phyloP scores from a whole-genome alignment of 257 asterid species.

The Petrea volubilis region DNA sequence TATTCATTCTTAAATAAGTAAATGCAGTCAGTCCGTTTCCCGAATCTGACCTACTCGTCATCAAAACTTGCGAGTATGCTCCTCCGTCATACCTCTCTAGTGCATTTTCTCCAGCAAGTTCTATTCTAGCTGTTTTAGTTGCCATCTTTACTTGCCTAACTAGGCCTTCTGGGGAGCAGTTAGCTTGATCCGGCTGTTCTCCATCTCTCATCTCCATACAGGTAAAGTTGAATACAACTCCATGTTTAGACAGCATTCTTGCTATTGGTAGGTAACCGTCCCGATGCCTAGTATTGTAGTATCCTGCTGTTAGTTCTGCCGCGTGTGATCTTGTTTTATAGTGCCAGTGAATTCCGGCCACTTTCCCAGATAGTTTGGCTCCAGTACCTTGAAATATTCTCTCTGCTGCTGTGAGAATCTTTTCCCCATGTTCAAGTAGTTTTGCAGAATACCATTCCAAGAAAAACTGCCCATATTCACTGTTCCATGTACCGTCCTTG shows the following conservation, averaged over 20 bases:
- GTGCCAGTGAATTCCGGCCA: conserved; percentile 96
- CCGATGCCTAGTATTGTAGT: conserved; percentile 71
- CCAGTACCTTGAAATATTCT: conserved; percentile 69
- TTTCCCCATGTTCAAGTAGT: conserved; percentile 84
- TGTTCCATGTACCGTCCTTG: conserved; percentile 80
- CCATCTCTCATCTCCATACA: conserved; percentile 94
- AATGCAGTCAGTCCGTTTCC: conserved; percentile 75
- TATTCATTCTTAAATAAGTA: conserved; percentile 83
- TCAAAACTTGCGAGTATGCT: conserved; percentile 70
- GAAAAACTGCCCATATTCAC: conserved; percentile 82
- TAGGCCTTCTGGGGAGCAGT: conserved; percentile 88
- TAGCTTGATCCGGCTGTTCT: conserved; percentile 76
- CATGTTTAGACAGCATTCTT: conserved; percentile 67
- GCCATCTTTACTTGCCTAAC: conserved; percentile 86
- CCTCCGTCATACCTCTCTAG: conserved; percentile 78
- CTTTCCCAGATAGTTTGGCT: conserved; percentile 80
- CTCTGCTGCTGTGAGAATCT: conserved; percentile 65
- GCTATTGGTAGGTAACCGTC: conserved; percentile 91
- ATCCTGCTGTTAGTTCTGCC: conserved; percentile 87
- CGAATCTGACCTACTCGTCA: conserved; percentile 66
- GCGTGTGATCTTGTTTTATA: conserved; percentile 91
- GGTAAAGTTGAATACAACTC: conserved; percentile 71
- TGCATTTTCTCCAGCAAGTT: conserved; percentile 95
- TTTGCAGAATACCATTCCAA: conserved; percentile 76
- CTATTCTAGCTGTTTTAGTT: conserved; percentile 55